Conservation (phyloP, 768 basidiomycete species). For the Solioccasus polychromus region DNA sequence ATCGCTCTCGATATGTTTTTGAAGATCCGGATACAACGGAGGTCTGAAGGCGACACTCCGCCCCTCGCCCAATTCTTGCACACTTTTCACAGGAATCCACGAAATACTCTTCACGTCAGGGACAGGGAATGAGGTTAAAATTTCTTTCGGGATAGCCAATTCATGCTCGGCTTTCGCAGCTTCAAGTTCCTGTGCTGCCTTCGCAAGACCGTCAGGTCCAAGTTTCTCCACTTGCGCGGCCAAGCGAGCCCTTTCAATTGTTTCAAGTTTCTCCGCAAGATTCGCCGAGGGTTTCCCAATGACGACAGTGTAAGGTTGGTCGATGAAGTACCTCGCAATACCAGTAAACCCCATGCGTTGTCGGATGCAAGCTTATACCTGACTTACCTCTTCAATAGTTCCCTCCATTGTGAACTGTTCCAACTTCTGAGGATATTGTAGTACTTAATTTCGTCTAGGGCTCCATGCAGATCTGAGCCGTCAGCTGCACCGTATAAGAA, state of each 20-base stretch:
- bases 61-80: conserved; percentile 59
- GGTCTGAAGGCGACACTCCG: conserved; percentile 31
- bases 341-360: conserved; percentile 11
- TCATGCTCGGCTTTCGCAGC: conserved; percentile 87
- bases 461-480: conserved; percentile 69
- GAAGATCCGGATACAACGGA: conserved; percentile 43
- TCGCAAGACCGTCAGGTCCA: conserved; percentile 78
- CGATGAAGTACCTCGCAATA: conserved; percentile 68
- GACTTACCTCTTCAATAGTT: conserved; percentile 68
- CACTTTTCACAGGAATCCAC: conserved; percentile 80
- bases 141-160: conserved; percentile 71
- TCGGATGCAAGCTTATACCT: conserved; percentile 4
- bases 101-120: conserved; percentile 88
- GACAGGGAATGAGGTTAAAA: conserved; percentile 84
- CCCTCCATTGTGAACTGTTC: conserved; percentile 73
- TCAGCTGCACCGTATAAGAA: conserved; percentile 83
- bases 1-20: conserved; percentile 64
- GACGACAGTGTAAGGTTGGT: conserved; percentile 70
- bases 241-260: conserved; percentile 76
- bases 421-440: conserved; percentile 68
- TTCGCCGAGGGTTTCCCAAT: conserved; percentile 85
- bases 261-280: conserved; percentile 77
- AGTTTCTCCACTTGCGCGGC: conserved; percentile 63
- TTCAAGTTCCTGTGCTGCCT: conserved; percentile 65
- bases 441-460: conserved; percentile 77